Conservation (phyloP, 169 alveolate genomes). For the Plasmodium sp. region DNA sequence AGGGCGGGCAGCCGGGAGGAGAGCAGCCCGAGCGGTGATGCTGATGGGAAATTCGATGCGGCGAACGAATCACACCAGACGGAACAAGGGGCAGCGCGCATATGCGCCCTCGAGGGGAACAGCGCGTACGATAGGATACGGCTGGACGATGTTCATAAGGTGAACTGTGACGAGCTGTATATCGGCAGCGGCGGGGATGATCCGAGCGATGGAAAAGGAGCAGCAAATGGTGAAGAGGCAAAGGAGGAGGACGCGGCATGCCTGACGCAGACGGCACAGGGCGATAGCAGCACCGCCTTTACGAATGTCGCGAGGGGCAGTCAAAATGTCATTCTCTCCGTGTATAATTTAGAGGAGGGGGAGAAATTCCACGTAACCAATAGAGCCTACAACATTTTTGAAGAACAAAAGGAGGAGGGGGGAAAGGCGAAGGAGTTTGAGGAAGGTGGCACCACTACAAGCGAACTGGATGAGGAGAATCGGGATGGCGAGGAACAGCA, state of each 20-base stretch:
- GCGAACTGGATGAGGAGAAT: background rate
- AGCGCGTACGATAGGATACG: background rate
- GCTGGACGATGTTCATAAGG: background rate
- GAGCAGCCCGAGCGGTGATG: background rate
- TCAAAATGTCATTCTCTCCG: background rate
- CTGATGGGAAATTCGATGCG: background rate
- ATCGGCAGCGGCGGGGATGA: background rate
- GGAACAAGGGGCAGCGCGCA: background rate
- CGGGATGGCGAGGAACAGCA: background rate
- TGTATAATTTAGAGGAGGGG: background rate
- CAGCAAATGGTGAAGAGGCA: background rate
- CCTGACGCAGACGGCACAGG: background rate
- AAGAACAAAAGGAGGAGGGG: background rate
- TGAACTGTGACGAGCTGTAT: background rate
- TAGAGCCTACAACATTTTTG: slow-evolving; percentile 27
- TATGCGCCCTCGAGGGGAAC: background rate
- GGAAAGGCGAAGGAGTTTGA: background rate
- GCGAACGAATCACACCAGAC: background rate
- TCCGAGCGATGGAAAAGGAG: background rate
- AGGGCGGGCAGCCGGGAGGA: background rate
- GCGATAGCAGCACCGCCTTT: background rate
- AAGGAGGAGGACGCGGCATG: background rate
- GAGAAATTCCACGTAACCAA: background rate
- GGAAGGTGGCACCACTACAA: background rate
- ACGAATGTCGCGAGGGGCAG: background rate